Conservation (phyloP, 2,329 filamentous ascomycete genomes). For the Colletotrichum falcatum region DNA sequence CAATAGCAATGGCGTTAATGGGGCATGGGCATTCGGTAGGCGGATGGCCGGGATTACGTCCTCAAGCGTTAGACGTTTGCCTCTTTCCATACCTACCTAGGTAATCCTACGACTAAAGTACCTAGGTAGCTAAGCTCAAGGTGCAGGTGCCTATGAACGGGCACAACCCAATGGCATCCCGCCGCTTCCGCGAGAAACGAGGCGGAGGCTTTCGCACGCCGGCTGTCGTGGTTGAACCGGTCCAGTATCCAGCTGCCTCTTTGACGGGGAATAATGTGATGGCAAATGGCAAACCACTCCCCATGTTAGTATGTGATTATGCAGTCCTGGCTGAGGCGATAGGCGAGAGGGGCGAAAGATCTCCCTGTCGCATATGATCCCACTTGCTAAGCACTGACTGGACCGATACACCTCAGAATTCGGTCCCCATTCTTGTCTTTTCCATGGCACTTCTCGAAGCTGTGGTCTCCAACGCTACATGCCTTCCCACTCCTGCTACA, state of each 20-base stretch:
- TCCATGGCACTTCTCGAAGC: conserved; percentile 20
- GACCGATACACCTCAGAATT: background rate
- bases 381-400: background rate
- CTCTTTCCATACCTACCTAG: background rate
- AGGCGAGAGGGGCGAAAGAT: background rate
- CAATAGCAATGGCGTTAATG: conserved; percentile 15
- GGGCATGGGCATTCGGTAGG: conserved; percentile 24
- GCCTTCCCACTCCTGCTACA: background rate
- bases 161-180: conserved; percentile 14
- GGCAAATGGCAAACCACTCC: background rate
- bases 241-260: conserved; percentile 2
- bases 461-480: background rate
- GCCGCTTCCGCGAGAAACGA: conserved; percentile 2
- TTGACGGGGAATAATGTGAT: conserved; percentile 7
- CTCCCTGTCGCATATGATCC: background rate
- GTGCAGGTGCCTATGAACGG: background rate
- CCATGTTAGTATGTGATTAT: background rate
- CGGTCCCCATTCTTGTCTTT: background rate
- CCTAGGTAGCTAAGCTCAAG: background rate
- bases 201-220: conserved; percentile 9
- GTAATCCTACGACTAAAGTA: background rate
- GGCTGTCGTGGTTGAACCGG: background rate
- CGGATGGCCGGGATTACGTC: conserved; percentile 35
- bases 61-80: conserved; percentile 7
- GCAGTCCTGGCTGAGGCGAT: background rate